phyloP scores from a whole-genome alignment of 768 basidiomycete species.

The Leucosporidium yakuticum region DNA sequence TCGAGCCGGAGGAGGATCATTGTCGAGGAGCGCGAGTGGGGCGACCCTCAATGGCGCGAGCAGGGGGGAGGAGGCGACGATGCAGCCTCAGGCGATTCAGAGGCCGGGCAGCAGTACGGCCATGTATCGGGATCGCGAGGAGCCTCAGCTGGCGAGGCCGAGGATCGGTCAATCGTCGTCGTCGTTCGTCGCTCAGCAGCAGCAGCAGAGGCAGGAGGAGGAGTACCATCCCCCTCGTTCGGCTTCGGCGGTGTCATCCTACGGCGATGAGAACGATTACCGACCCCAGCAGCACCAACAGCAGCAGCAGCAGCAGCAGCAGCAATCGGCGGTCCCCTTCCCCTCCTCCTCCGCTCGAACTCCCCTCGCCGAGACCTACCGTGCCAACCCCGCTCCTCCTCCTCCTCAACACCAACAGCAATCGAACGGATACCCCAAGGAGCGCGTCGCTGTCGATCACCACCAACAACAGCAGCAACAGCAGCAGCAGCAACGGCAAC shows the following conservation, averaged over 20 bases:
- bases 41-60: neutral
- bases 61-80: neutral
- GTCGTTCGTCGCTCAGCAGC: neutral
- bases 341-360: neutral
- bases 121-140: neutral
- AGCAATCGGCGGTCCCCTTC: neutral
- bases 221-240: neutral
- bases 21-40: neutral
- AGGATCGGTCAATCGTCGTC: neutral
- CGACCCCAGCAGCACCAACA: neutral
- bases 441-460: neutral
- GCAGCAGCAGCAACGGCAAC: slow-evolving; percentile 25
- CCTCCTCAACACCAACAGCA: slow-evolving; percentile 1
- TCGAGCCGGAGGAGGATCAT: neutral
- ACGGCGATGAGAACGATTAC: neutral
- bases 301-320: neutral
- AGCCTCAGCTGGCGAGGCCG: neutral
- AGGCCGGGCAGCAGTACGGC: neutral
- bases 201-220: neutral
- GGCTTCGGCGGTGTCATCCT: no score
- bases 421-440: slow-evolving; percentile 5
- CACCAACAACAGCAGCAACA: slow-evolving; percentile 11
- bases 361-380: slow-evolving; percentile 25
- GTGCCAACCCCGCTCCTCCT: neutral
- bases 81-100: neutral